Base-by-base conservation (phyloP, 441 rosid genomes). In the Erodium texanum region DNA sequence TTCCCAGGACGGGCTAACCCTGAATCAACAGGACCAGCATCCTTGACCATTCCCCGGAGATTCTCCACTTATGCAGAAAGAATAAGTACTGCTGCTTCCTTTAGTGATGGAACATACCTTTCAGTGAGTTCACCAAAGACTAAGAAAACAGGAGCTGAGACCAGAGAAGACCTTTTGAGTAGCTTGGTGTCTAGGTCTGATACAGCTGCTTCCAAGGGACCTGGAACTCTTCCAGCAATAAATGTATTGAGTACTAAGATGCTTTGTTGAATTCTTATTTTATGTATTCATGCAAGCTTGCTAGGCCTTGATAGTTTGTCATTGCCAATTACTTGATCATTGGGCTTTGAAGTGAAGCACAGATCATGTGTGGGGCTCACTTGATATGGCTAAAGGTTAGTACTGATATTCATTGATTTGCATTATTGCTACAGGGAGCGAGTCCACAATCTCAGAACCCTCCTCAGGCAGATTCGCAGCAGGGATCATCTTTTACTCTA, bases 101-200 rank as follows among this genome's bases (percentile, higher is more conserved):
- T 86, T 61, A 85, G 82, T 61, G 97, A 93, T 32, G 90, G 88
- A 23, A 73, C 79, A 41, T 84, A 93, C 68, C 73, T 76, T 48
- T 65, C 85, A 29, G 74, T 71, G 34, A 80, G 86, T 70, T 89
- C 99, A 14, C 98, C 98, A 4, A 94, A 92, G 82, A 78, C 81
- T 70, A 94, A 94, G 94, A 92, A 94, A 79, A 83, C 95, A 0
- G 97, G 99, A 70, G 82, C 85, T 70, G 96, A 91, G 78, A 88
- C 92, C 67, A 84, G 83, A 75, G 96, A 85, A 73, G 96, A 92
- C 19, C 80, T 82, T 67, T 72, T 83, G 67, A 82, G 74, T 73
- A 82, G 84, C 80, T 70, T 89, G 74, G 74, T 89, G 75, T 79
- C 85, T 4, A 92, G 92, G 79, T 82, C 87, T 64, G 89, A 89